phyloP scores from a whole-genome alignment of 2,329 filamentous ascomycete genomes.

The Didymosphaeria variabile region DNA sequence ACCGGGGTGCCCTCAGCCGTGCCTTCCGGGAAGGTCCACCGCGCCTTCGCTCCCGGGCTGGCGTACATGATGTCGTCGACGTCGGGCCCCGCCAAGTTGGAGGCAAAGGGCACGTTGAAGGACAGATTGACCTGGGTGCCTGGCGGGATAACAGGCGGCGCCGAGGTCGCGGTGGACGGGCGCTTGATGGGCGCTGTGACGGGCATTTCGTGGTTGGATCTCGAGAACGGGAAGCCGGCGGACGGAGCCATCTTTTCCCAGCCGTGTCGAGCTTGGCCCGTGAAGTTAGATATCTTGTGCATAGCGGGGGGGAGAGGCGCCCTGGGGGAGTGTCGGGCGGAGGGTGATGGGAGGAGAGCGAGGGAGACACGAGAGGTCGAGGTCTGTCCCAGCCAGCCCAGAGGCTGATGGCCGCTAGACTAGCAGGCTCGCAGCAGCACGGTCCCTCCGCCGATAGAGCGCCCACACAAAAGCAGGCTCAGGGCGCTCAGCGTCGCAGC shows the following conservation, averaged over 20 bases:
- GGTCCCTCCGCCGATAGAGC: slow-evolving; percentile 4
- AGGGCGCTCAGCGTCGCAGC: background rate
- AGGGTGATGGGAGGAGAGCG: slow-evolving; percentile 32
- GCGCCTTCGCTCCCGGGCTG: slow-evolving; percentile 83
- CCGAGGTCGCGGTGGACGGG: slow-evolving; percentile 56
- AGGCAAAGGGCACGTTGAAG: slow-evolving; percentile 97
- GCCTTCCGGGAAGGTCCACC: slow-evolving; percentile 93
- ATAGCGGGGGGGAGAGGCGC: slow-evolving; percentile 54
- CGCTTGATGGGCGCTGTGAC: slow-evolving; percentile 65
- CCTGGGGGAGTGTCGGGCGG: slow-evolving; percentile 40
- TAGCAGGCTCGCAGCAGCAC: slow-evolving; percentile 6
- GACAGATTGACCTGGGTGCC: slow-evolving; percentile 88
- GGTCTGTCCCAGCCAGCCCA: slow-evolving; percentile 4
- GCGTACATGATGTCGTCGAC: slow-evolving; percentile 95
- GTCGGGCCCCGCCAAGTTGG: slow-evolving; percentile 89
- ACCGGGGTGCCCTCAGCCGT: slow-evolving; percentile 84
- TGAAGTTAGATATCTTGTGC: slow-evolving; percentile 76
- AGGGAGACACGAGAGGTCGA: slow-evolving; percentile 28
- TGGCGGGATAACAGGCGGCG: slow-evolving; percentile 72
- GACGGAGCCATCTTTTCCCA: slow-evolving; percentile 73
- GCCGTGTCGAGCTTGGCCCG: slow-evolving; percentile 71
- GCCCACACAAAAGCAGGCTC: slow-evolving; percentile 3
- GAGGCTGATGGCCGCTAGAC: slow-evolving; percentile 7
- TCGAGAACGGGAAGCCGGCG: slow-evolving; percentile 69
- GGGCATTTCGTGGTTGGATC: slow-evolving; percentile 65